These are phyloP conservation scores for Ganoderma multipileum DNA, from an alignment of 1,284 basidiomycete genomes.

Conservation along the genomic window DNA sequence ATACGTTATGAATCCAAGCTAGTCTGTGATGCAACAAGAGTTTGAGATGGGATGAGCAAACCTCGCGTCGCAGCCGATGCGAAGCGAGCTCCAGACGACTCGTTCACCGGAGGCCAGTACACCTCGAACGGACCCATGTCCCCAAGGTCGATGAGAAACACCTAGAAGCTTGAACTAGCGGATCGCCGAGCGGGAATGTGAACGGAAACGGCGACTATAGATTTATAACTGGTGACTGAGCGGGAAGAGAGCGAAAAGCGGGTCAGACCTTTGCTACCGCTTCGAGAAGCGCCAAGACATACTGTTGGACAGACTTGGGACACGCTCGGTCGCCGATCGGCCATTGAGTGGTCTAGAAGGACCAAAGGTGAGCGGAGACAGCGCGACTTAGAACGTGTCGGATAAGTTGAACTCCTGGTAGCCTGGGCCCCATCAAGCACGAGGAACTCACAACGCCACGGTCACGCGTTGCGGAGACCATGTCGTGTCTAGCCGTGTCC, in stretches of 20 bases:
- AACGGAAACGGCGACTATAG: background rate
- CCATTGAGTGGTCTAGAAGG: background rate
- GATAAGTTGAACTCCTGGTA: background rate
- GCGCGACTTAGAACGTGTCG: background rate
- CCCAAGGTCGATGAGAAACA: background rate
- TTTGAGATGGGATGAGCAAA: background rate
- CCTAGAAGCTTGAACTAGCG: background rate
- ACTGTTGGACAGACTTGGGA: background rate
- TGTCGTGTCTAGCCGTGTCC: background rate
- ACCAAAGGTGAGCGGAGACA: background rate
- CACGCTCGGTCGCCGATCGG: background rate
- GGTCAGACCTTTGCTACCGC: background rate
- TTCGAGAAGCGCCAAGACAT: background rate
- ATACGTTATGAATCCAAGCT: no score
- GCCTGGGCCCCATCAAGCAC: background rate
- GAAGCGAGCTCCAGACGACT: background rate
- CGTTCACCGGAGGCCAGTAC: background rate
- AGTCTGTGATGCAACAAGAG: background rate
- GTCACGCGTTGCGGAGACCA: conserved; percentile 1
- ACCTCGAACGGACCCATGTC: background rate
- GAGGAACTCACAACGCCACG: background rate
- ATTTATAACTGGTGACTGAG: no score
- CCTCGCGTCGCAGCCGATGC: background rate
- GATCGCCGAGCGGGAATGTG: background rate
- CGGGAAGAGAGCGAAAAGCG: background rate